These are phyloP conservation scores for Solanum hybrid DNA, from an alignment of 305 asterid species.

Conservation along the genomic window DNA sequence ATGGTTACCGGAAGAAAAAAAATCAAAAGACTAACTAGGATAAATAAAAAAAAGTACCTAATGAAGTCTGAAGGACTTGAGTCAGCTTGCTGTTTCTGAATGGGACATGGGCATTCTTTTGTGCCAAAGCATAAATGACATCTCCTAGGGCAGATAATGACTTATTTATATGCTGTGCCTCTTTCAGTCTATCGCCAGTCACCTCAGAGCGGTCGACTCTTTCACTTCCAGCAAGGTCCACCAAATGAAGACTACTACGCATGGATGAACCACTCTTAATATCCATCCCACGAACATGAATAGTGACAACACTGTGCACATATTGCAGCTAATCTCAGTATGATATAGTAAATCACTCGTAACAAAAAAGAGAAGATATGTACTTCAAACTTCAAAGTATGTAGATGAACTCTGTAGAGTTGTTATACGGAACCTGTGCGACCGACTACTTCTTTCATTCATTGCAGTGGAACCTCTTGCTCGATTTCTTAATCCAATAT, in stretches of 20 bases:
- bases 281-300: slow-evolving; percentile 27
- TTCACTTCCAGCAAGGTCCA: slow-evolving; percentile 45
- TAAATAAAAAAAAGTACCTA: slow-evolving; percentile 14
- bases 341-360: not conserved
- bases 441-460: slow-evolving; percentile 36
- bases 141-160: slow-evolving; percentile 38
- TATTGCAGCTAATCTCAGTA: not conserved
- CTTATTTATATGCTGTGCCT: slow-evolving; percentile 38
- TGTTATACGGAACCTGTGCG: slow-evolving; percentile 22
- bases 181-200: slow-evolving; percentile 36
- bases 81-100: slow-evolving; percentile 56
- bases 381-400: not conserved
- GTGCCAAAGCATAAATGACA: slow-evolving; percentile 41
- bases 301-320: slow-evolving; percentile 18
- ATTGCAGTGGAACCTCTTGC: slow-evolving; percentile 32
- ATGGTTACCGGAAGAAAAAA: not conserved
- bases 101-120: slow-evolving; percentile 41
- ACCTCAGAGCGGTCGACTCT: slow-evolving; percentile 36
- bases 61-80: slow-evolving; percentile 47
- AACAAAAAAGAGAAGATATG: not conserved
- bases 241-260: slow-evolving; percentile 32
- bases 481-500: slow-evolving; percentile 26
- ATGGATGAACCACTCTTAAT: slow-evolving; percentile 18
- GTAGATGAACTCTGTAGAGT: not conserved
- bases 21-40: not conserved